Percentiles rank a stretch among this genome's conserved stretches.
phyloP scores from a whole-genome alignment of 106 monocot species.

The Triglochin maritima region DNA sequence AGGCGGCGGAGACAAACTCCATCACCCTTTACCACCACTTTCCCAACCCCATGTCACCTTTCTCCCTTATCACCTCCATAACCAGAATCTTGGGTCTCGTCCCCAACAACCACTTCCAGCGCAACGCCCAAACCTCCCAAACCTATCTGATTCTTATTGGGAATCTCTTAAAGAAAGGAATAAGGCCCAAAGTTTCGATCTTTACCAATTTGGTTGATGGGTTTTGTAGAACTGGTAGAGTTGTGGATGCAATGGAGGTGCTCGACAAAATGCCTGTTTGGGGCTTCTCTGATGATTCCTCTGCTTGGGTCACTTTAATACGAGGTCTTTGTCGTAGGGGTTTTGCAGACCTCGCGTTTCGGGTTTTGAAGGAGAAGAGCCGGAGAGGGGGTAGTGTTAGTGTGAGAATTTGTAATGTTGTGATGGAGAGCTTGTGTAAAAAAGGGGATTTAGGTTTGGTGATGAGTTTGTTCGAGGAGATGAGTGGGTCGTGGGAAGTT shows the following conservation, averaged over 20 bases:
- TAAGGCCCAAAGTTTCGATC: not conserved
- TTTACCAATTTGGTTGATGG: constrained; percentile 1
- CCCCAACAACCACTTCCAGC: too few relatives aligned
- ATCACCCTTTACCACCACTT: not conserved
- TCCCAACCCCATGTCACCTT: not conserved
- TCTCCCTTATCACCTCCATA: too few relatives aligned
- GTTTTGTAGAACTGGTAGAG: not conserved
- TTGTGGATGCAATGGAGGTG: not conserved
- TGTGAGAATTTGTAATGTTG: not conserved
- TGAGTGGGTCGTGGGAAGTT: not conserved
- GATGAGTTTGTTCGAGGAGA: constrained; percentile 4
- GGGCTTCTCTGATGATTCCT: not conserved
- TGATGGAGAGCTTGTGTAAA: not conserved
- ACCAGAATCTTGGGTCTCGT: too few relatives aligned
- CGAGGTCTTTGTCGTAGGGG: constrained; percentile 3
- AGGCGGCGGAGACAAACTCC: not conserved
- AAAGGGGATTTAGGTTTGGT: not conserved
- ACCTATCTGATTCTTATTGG: not conserved
- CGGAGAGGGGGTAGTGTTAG: too few relatives aligned
- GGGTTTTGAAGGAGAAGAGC: not conserved
- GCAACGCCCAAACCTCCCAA: too few relatives aligned
- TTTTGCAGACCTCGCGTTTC: not conserved
- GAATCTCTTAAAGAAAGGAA: not conserved
- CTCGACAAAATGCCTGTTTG: not conserved
- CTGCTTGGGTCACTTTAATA: not conserved